phyloP scores from a whole-genome alignment of 2,329 filamentous ascomycete species.

The Ceratocystis huliohia region DNA sequence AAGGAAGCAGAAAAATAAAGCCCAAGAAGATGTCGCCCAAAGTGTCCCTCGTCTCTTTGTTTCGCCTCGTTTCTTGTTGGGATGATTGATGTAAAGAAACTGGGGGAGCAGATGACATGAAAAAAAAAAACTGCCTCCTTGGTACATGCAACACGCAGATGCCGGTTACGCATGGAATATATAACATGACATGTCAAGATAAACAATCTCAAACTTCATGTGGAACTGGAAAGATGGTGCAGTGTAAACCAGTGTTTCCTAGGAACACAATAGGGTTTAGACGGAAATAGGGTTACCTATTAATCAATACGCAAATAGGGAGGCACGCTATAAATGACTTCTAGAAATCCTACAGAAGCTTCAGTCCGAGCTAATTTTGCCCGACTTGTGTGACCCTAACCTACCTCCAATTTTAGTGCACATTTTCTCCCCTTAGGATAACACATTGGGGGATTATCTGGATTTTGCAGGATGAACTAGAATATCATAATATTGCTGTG shows the following conservation, averaged over 20 bases:
- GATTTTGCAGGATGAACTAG: constrained; percentile 1
- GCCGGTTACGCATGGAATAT: background rate
- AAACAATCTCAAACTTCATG: too few species aligned
- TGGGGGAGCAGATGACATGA: too few species aligned
- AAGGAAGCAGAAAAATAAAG: too few species aligned
- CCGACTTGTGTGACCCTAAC: background rate
- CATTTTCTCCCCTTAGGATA: background rate
- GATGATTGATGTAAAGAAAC: too few species aligned
- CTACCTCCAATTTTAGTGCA: background rate
- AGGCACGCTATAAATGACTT: background rate
- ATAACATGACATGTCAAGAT: background rate
- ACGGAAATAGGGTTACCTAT: background rate
- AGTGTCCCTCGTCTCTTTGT: too few species aligned
- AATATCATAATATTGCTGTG: constrained; percentile 5
- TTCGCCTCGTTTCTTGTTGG: too few species aligned
- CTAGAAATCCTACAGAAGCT: background rate
- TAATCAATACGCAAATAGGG: background rate
- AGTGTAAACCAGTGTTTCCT: too few species aligned
- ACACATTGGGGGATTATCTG: background rate
- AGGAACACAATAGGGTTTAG: too few species aligned
- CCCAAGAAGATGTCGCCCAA: too few species aligned
- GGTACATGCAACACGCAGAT: background rate
- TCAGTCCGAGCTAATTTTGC: background rate
- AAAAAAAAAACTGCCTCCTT: too few species aligned
- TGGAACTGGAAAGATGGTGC: too few species aligned